Base-by-base conservation (phyloP, 768 basidiomycete species). In the Termitomyces sp. region DNA sequence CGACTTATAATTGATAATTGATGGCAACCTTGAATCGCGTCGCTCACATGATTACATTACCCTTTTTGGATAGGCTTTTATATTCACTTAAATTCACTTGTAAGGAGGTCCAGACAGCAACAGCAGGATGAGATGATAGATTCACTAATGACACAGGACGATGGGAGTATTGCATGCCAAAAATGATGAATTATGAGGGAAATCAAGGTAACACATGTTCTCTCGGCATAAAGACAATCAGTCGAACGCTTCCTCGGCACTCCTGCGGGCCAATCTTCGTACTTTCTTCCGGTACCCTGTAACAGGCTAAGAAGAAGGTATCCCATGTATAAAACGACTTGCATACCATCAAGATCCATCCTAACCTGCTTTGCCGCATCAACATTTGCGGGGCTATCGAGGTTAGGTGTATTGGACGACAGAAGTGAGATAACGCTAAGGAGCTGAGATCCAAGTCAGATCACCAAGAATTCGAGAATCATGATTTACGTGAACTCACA, bases 201-300 rank as follows among this genome's bases (percentile, higher is more conserved):
- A 46, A 31, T 57, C 56, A 56, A 44, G 9, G 23, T 19, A 19
- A 51, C 11, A 51, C 38, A 40, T 40, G 33, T 53, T 49, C 56
- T 49, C 56, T 53, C 51, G 53, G 41, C 50, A 49, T 48, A 47
- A 56, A 55, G 38, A 40, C 26, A 50, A 61, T 76, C 66, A 89
- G 64, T 93, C 90, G 63, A 80, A 91, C 1, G 85, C 88, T 66
- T 94, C 94, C 68, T 98, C 96, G 11, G 94, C 95, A 63, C 88
- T 89, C 72, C 78, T 78, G 58, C 95, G 82, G 47, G 83, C 96
- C 61, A 98, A 72, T 60, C 91, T 82, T 64, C 94, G 86, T 54
- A 99, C 95, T 73, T 94, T 96, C 88, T 97, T 98, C 83, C 82
- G 90, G 74, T 98, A 99, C 2, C 68, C 93, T 90, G 63, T 54